Evolutionary conservation across 805 yeast species (phyloP).

Genomic region (Ogataea siamensis): DNA sequence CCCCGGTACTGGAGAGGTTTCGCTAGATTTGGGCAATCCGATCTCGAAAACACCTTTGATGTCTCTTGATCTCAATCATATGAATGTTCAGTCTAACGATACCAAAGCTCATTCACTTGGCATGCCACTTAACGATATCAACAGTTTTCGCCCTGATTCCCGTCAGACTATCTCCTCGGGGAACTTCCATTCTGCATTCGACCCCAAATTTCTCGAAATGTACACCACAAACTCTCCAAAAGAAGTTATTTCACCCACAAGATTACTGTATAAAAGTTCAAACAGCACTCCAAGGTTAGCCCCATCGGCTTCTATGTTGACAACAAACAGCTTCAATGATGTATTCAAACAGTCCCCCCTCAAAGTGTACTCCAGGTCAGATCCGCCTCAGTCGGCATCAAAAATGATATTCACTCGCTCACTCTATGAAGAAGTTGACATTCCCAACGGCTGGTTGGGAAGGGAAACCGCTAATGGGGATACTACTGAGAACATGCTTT

Average conservation of each 20-base stretch:
- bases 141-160: conserved; percentile 12
- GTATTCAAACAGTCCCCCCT: conserved; percentile 17
- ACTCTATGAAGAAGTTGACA: conserved; percentile 18
- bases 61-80: conserved; percentile 20
- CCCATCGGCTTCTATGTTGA: conserved; percentile 9
- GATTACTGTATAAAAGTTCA: conserved; percentile 15
- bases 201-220: conserved; percentile 17
- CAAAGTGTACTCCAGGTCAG: conserved; percentile 14
- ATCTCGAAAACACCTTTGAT: conserved; percentile 19
- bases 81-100: conserved; percentile 16
- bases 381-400: conserved; percentile 13
- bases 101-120: conserved; percentile 13
- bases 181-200: conserved; percentile 14
- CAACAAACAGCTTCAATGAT: conserved; percentile 13
- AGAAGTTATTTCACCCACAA: conserved; percentile 20
- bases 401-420: conserved; percentile 17
- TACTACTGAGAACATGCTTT: conserved; percentile 18
- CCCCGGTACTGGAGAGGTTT: conserved; percentile 19
- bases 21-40: conserved; percentile 17
- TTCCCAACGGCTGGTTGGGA: conserved; percentile 14
- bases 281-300: conserved; percentile 12
- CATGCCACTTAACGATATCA: conserved; percentile 16
- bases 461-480: conserved; percentile 16
- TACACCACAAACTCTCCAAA: conserved; percentile 16
- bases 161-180: conserved; percentile 11